phyloP scores from a whole-genome alignment of 192 early-diverging fungal genomes.

The Dimargaris cristalligena region DNA sequence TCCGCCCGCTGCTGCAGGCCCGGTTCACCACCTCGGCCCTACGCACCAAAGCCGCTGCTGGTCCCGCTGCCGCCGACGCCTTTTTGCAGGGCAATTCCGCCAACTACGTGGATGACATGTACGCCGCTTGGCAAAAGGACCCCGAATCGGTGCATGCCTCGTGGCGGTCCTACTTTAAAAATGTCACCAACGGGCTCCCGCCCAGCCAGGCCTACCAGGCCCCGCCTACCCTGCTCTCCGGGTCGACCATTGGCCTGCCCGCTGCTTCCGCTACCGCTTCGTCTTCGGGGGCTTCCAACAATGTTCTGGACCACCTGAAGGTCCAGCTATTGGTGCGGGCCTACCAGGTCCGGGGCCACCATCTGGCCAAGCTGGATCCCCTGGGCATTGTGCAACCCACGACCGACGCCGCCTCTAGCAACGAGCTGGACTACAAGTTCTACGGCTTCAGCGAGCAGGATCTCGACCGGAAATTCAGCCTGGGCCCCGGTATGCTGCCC shows the following conservation, averaged over 20 bases:
- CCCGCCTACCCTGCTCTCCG: slow-evolving; percentile 63
- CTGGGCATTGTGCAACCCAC: slow-evolving; percentile 64
- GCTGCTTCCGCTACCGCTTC: slow-evolving; percentile 27
- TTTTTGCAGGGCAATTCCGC: slow-evolving; percentile 79
- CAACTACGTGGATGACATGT: slow-evolving; percentile 90
- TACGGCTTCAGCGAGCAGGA: slow-evolving; percentile 93
- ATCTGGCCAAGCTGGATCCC: slow-evolving; percentile 88
- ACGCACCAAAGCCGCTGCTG: slow-evolving; percentile 14
- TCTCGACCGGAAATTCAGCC: slow-evolving; percentile 75
- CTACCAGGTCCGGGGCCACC: slow-evolving; percentile 93
- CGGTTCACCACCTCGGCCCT: too few relatives aligned
- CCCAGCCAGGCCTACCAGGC: slow-evolving; percentile 58
- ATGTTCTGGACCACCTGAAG: slow-evolving; percentile 84
- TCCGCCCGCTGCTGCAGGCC: not conserved
- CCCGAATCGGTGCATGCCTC: slow-evolving; percentile 83
- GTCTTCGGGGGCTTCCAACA: slow-evolving; percentile 21
- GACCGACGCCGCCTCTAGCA: slow-evolving; percentile 33
- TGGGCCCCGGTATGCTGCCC: slow-evolving; percentile 91
- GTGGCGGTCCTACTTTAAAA: slow-evolving; percentile 94
- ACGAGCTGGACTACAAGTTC: slow-evolving; percentile 68
- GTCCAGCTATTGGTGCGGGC: slow-evolving; percentile 91
- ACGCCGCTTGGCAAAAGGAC: slow-evolving; percentile 77
- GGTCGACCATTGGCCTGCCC: slow-evolving; percentile 36
- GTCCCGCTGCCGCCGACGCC: slow-evolving; percentile 46
- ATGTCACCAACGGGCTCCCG: slow-evolving; percentile 44